These are phyloP conservation scores for Malassezia japonica DNA, from an alignment of 1,284 basidiomycete genomes.

Conservation along the genomic window DNA sequence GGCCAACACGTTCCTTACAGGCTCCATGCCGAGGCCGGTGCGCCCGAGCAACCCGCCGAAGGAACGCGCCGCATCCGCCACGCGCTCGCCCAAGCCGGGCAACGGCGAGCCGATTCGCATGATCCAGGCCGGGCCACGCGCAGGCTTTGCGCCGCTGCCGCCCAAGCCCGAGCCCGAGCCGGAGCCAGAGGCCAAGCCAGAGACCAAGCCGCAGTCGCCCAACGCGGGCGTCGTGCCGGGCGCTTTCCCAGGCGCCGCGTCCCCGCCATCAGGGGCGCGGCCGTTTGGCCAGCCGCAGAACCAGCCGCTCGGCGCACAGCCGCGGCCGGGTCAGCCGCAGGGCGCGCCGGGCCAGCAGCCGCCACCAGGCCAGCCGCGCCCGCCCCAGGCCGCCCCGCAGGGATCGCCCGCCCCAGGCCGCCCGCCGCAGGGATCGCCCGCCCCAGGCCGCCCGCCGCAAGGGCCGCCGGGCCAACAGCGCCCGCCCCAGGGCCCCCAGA, in stretches of 20 bases:
- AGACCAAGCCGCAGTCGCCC: not conserved
- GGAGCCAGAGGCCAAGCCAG: not conserved
- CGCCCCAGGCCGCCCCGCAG: not conserved
- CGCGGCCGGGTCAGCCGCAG: not conserved
- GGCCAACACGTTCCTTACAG: not conserved
- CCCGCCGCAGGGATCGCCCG: not conserved
- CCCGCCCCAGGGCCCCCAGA: not conserved
- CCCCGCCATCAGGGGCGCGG: not conserved
- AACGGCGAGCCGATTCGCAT: slow-evolving; percentile 2
- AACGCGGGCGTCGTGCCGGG: not conserved
- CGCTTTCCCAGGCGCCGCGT: not conserved
- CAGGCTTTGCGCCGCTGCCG: slow-evolving; percentile 8
- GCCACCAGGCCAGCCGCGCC: too few relatives aligned
- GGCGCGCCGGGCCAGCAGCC: not conserved
- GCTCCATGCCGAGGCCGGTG: not conserved
- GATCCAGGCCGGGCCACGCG: slow-evolving; percentile 13
- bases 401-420: not conserved
- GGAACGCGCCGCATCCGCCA: too few relatives aligned
- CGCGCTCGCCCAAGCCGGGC: not conserved
- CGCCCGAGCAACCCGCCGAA: not conserved
- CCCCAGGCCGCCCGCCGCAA: too few relatives aligned
- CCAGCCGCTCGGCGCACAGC: not conserved
- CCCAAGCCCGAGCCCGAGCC: slow-evolving; percentile 11
- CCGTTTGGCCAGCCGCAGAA: not conserved
- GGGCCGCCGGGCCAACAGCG: not conserved